Evolutionary conservation across 2,329 filamentous ascomycete genomes (phyloP).

Genomic region (Neurospora sp.): DNA sequence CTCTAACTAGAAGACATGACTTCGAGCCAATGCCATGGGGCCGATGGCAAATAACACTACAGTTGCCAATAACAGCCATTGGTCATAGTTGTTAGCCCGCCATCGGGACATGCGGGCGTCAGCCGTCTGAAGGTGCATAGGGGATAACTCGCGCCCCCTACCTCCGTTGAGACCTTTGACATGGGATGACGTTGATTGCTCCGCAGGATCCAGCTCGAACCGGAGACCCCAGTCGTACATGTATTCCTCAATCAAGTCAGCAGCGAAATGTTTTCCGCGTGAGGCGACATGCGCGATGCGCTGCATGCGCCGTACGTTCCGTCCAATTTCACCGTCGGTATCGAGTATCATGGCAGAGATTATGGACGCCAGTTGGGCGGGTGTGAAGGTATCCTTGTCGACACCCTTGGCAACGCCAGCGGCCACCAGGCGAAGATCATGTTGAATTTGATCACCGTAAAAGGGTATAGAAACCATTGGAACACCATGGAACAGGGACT

Average conservation of each 20-base stretch:
- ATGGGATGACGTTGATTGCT: neutral
- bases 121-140: conserved; percentile 35
- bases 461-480: conserved; percentile 27
- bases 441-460: conserved; percentile 33
- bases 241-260: conserved; percentile 32
- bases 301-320: conserved; percentile 27
- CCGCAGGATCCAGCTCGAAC: neutral
- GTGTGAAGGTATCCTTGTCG: conserved; percentile 27
- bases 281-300: conserved; percentile 28
- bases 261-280: conserved; percentile 27
- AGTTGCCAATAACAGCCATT: conserved; percentile 9
- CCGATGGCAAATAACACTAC: too few relatives aligned
- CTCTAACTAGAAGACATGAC: too few relatives aligned
- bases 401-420: conserved; percentile 27
- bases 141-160: conserved; percentile 12
- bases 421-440: conserved; percentile 25
- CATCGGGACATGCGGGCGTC: conserved; percentile 31
- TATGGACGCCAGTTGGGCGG: conserved; percentile 23
- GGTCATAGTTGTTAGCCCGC: conserved; percentile 30
- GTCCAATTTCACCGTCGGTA: conserved; percentile 19
- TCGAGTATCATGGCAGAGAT: conserved; percentile 21
- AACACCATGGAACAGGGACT: conserved; percentile 29
- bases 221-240: conserved; percentile 26
- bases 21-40: too few relatives aligned
- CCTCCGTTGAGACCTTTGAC: conserved; percentile 3